Evolutionary conservation across 2,329 filamentous ascomycete species (phyloP).

Genomic region (Capronia epimyces): DNA sequence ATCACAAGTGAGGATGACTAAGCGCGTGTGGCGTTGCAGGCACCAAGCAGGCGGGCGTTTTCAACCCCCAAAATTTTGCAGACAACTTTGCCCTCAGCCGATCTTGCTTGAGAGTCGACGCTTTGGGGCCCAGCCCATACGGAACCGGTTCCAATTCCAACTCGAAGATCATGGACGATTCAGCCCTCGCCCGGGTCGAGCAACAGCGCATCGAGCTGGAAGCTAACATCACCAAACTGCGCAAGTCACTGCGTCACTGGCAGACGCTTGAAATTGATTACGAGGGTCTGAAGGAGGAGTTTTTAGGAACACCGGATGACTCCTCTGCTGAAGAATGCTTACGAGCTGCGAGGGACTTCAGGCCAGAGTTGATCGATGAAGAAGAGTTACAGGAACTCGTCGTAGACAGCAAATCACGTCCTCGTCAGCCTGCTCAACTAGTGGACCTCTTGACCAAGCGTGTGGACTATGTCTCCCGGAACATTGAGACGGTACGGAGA

Average conservation of each 20-base stretch:
- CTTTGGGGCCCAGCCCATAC: no score
- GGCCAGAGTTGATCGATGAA: conserved; percentile 41
- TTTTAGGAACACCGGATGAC: conserved; percentile 52
- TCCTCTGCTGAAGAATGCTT: conserved; percentile 52
- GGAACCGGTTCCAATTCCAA: background rate
- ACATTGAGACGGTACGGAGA: conserved; percentile 68
- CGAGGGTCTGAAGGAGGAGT: conserved; percentile 77
- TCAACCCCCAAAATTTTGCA: background rate
- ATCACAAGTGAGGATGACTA: background rate
- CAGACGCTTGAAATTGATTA: conserved; percentile 88
- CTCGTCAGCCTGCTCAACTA: conserved; percentile 54
- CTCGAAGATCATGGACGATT: conserved; percentile 36
- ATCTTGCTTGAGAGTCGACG: background rate
- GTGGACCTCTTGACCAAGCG: conserved; percentile 64
- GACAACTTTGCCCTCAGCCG: background rate
- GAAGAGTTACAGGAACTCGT: conserved; percentile 54
- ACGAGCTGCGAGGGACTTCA: conserved; percentile 41
- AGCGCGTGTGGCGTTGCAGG: no score
- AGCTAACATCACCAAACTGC: conserved; percentile 66
- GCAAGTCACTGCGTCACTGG: conserved; percentile 77
- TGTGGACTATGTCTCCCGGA: conserved; percentile 83
- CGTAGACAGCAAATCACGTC: conserved; percentile 40
- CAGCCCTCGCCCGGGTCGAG: conserved; percentile 64
- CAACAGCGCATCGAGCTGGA: conserved; percentile 70
- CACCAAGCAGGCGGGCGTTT: no score